Evolutionary conservation across 148 eudicot genomes (phyloP).

Genomic region (Amaranthus cruentus): DNA sequence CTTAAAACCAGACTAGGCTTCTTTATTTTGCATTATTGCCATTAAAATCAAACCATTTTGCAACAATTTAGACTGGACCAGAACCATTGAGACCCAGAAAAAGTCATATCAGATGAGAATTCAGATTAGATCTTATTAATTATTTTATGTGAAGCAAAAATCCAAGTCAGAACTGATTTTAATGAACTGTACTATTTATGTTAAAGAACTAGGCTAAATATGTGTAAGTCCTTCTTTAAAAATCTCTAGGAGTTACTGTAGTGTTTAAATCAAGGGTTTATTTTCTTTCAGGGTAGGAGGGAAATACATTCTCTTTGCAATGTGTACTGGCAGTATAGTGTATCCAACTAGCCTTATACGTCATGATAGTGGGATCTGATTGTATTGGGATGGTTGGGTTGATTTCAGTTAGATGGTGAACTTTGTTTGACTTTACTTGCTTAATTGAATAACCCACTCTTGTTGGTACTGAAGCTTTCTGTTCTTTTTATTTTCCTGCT

Average conservation of each 20-base stretch:
- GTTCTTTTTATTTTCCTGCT: constrained; percentile 17
- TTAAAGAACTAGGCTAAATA: not conserved
- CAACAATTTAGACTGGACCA: too few relatives aligned
- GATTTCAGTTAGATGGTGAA: not conserved
- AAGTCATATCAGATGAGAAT: too few relatives aligned
- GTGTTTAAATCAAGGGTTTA: not conserved
- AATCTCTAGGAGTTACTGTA: not conserved
- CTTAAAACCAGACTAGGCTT: too few relatives aligned
- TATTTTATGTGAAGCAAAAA: too few relatives aligned
- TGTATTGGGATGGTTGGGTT: constrained; percentile 1
- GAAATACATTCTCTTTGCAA: not conserved
- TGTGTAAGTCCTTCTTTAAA: not conserved
- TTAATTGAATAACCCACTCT: not conserved
- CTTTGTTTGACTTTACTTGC: not conserved
- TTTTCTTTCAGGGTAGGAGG: not conserved
- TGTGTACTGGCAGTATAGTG: not conserved
- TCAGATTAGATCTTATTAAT: too few relatives aligned
- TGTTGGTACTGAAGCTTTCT: constrained; percentile 10
- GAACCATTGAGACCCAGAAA: too few relatives aligned
- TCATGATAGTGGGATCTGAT: not conserved
- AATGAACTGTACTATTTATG: not conserved
- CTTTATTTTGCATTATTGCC: too few relatives aligned
- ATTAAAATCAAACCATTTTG: too few relatives aligned
- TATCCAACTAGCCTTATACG: not conserved
- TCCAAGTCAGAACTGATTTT: not conserved